phyloP scores from a whole-genome alignment of 371 early-diverging fungal genomes.

The Mortierella sp. region DNA sequence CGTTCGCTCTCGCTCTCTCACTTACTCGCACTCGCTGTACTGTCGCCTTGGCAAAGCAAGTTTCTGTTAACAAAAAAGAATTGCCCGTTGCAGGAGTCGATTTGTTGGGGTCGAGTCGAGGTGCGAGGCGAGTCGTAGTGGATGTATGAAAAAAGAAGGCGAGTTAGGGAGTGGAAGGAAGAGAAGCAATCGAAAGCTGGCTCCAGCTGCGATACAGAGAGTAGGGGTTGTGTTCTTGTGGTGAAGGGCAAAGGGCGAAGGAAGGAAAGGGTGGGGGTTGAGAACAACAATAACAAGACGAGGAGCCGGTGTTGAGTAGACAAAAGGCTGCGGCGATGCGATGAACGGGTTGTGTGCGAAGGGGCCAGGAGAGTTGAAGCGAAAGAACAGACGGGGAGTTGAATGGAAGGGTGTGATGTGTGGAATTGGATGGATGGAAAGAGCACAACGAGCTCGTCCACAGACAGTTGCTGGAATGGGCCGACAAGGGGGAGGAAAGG shows the following conservation, averaged over 20 bases:
- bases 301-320: background rate
- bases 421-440: background rate
- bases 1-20: background rate
- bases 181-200: background rate
- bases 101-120: background rate
- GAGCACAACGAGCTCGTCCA: no score
- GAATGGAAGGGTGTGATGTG: background rate
- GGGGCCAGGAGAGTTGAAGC: background rate
- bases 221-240: background rate
- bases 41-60: slow-evolving; percentile 7
- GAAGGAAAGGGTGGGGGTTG: background rate
- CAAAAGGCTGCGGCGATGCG: background rate
- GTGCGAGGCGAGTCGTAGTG: background rate
- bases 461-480: no score
- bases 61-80: background rate
- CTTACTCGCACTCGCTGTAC: background rate
- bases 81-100: background rate
- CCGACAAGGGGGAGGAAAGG: background rate
- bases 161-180: background rate
- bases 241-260: background rate
- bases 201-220: background rate
- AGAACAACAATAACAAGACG: background rate
- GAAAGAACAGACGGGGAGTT: background rate
- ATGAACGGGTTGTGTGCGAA: no score
- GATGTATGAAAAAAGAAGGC: no score